Evolutionary conservation across 2,329 filamentous ascomycete species (phyloP).

Genomic region (Cordyceps militaris): DNA sequence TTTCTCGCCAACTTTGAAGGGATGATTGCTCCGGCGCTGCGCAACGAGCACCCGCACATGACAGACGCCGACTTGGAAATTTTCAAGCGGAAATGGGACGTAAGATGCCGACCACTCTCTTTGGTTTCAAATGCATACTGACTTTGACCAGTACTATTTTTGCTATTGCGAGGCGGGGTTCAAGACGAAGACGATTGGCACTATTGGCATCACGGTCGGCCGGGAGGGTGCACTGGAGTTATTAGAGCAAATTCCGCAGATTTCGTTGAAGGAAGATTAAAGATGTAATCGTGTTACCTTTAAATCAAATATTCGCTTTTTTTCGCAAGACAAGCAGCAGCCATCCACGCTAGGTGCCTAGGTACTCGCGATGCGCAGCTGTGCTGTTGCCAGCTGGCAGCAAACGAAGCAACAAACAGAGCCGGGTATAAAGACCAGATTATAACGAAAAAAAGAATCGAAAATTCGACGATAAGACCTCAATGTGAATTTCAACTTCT

Average conservation of each 20-base stretch:
- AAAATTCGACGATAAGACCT: no score
- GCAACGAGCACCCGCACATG: slow-evolving; percentile 51
- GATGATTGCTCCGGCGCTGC: slow-evolving; percentile 52
- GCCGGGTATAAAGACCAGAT: no score
- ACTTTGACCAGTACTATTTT: slow-evolving; percentile 56
- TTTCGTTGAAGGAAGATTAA: slow-evolving; percentile 37
- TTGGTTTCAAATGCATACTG: not conserved
- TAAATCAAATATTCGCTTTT: not conserved
- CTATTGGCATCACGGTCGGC: slow-evolving; percentile 64
- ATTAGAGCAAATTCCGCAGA: slow-evolving; percentile 63
- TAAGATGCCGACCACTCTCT: slow-evolving; percentile 24
- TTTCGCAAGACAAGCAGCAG: no score
- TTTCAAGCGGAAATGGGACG: slow-evolving; percentile 66
- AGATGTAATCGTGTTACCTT: not conserved
- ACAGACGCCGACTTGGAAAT: slow-evolving; percentile 56
- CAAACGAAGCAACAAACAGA: no score
- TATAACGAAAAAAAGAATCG: no score
- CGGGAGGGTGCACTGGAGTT: slow-evolving; percentile 58
- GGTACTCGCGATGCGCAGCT: no score
- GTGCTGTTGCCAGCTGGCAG: no score
- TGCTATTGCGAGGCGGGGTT: slow-evolving; percentile 70
- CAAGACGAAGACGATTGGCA: slow-evolving; percentile 61
- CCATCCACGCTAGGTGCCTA: no score
- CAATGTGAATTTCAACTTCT: no score
- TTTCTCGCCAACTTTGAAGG: slow-evolving; percentile 57